Conservation (phyloP, 164 flowering plant genomes). For the Saururus chinensis region DNA sequence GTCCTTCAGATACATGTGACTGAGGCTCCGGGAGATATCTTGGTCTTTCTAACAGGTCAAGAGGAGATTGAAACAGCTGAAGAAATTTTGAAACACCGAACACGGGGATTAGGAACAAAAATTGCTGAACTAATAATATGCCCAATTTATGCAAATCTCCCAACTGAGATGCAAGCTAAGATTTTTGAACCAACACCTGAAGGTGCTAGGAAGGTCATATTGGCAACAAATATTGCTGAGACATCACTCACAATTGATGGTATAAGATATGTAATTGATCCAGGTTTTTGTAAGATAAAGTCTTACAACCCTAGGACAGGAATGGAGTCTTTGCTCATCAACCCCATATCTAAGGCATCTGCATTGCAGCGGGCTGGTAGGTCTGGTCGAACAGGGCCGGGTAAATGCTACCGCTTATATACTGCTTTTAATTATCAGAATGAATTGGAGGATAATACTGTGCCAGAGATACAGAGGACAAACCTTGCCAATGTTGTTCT, state of each 20-base stretch:
- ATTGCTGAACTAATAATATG: slow-evolving; percentile 91
- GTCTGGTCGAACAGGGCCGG: slow-evolving; percentile 95
- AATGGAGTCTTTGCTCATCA: slow-evolving; percentile 81
- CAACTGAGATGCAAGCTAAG: slow-evolving; percentile 90
- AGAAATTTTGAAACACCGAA: slow-evolving; percentile 79
- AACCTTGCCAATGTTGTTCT: slow-evolving; percentile 93
- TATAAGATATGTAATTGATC: slow-evolving; percentile 88
- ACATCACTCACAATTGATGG: slow-evolving; percentile 95
- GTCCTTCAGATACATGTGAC: slow-evolving; percentile 85
- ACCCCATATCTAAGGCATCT: slow-evolving; percentile 94
- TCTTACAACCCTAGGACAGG: slow-evolving; percentile 92
- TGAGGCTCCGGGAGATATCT: slow-evolving; percentile 72
- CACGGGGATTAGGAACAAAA: slow-evolving; percentile 79
- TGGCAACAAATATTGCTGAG: slow-evolving; percentile 94
- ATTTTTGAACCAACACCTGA: slow-evolving; percentile 97
- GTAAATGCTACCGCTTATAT: slow-evolving; percentile 82
- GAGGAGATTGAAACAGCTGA: slow-evolving; percentile 97
- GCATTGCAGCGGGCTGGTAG: slow-evolving; percentile 95
- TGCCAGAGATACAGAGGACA: slow-evolving; percentile 89
- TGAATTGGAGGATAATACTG: slow-evolving; percentile 86
- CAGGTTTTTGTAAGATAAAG: slow-evolving; percentile 87
- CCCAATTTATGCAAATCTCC: slow-evolving; percentile 95
- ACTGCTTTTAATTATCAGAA: slow-evolving; percentile 62
- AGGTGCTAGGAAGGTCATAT: slow-evolving; percentile 88
- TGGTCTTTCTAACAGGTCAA: slow-evolving; percentile 88